Percentiles rank a stretch among this genome's conserved stretches.
phyloP scores from a whole-genome alignment of 345 rosid species.

The Hibiscus syriacus region DNA sequence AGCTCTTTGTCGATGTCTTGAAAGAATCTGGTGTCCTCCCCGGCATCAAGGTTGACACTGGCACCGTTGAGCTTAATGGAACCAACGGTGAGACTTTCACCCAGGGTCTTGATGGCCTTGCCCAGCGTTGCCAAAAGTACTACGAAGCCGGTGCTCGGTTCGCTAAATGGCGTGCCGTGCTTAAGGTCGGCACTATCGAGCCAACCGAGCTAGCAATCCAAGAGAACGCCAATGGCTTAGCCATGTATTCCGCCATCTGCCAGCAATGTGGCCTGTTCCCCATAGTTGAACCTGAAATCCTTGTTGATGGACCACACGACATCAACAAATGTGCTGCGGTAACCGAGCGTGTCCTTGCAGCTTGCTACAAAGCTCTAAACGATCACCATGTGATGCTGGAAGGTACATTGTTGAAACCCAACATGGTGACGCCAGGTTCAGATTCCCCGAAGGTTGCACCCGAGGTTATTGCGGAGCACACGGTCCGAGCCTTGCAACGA shows the following conservation, averaged over 20 bases:
- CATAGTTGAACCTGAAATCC: conserved; percentile 92
- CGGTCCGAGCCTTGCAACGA: conserved; percentile 66
- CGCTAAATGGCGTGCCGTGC: conserved; percentile 93
- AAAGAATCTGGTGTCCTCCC: conserved; percentile 78
- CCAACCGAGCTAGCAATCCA: conserved; percentile 83
- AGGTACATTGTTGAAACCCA: conserved; percentile 86
- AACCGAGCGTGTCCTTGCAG: conserved; percentile 81
- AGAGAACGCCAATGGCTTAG: conserved; percentile 81
- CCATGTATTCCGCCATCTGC: conserved; percentile 76
- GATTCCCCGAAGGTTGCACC: conserved; percentile 69
- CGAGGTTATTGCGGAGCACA: conserved; percentile 71
- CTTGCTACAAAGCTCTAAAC: conserved; percentile 87
- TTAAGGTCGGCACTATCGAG: conserved; percentile 66
- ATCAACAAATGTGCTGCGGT: conserved; percentile 70
- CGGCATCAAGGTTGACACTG: conserved; percentile 92
- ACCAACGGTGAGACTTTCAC: conserved; percentile 93
- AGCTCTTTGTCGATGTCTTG: conserved; percentile 65
- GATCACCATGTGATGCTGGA: conserved; percentile 85
- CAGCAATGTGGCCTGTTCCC: conserved; percentile 95
- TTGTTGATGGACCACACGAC: conserved; percentile 76
- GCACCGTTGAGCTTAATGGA: conserved; percentile 74
- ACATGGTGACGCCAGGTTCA: conserved; percentile 97
- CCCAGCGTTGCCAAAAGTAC: conserved; percentile 74
- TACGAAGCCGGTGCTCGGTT: conserved; percentile 89
- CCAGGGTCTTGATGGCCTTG: conserved; percentile 87